Percentiles rank a stretch among this genome's conserved stretches.
These are phyloP conservation scores for Heterobasidion occidentale DNA, from an alignment of 1,284 basidiomycete genomes.

Conservation along the genomic window DNA sequence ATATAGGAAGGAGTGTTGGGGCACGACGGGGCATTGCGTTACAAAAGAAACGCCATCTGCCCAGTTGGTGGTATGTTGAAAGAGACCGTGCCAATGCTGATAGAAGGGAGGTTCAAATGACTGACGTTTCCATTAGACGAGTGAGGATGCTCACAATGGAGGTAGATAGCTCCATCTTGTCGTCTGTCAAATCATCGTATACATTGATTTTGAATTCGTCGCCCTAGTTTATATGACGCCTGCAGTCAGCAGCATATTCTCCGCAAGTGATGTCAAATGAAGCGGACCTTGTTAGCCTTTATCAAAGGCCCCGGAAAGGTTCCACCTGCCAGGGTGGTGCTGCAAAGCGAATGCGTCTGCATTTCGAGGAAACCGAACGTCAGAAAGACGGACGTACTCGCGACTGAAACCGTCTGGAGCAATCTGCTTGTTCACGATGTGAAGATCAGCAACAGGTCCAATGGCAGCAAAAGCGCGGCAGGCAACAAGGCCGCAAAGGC, in stretches of 20 bases:
- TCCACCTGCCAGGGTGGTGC: constrained; percentile 19
- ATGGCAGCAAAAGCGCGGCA: background rate
- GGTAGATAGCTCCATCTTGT: constrained; percentile 23
- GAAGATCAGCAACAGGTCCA: constrained; percentile 1
- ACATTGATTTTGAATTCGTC: constrained; percentile 23
- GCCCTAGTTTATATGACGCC: constrained; percentile 12
- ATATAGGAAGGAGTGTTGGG: constrained; percentile 26
- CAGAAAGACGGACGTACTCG: background rate
- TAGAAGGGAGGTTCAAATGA: background rate
- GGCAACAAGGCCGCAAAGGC: background rate
- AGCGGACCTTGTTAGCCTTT: constrained; percentile 17
- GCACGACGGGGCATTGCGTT: constrained; percentile 36
- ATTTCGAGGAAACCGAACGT: background rate
- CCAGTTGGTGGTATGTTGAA: constrained; percentile 22
- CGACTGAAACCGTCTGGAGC: constrained; percentile 3
- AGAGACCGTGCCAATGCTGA: constrained; percentile 12
- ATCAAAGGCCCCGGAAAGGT: constrained; percentile 22
- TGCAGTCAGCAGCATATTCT: background rate
- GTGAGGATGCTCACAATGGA: constrained; percentile 21
- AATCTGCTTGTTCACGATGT: constrained; percentile 5
- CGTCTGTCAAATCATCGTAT: constrained; percentile 20
- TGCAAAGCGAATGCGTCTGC: constrained; percentile 1
- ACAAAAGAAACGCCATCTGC: constrained; percentile 28
- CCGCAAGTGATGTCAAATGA: background rate
- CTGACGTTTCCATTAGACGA: background rate